phyloP scores from a whole-genome alignment of 768 basidiomycete genomes.

The Kwoniella sp. region DNA sequence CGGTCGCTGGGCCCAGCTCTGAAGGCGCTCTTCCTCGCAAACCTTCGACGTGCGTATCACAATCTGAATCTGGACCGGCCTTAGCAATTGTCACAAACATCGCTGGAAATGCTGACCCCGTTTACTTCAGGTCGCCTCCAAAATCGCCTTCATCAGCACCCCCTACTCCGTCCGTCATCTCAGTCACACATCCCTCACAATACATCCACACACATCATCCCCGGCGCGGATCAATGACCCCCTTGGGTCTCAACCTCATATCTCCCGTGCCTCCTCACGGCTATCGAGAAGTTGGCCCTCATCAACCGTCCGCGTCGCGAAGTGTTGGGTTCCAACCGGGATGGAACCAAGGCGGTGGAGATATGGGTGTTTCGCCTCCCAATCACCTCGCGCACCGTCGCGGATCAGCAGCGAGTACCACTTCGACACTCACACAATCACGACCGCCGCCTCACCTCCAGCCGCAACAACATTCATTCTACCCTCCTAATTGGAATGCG shows the following conservation, averaged over 20 bases:
- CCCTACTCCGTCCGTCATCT: conserved; percentile 39
- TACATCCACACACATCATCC: conserved; percentile 57
- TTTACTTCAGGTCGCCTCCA: conserved; percentile 12
- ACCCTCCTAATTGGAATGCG: conserved; percentile 17
- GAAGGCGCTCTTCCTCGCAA: conserved; percentile 35
- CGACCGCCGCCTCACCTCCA: conserved; percentile 24
- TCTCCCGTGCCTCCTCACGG: conserved; percentile 45
- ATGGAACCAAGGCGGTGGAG: neutral
- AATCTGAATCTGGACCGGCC: neutral
- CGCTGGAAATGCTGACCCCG: neutral
- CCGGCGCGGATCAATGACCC: conserved; percentile 51
- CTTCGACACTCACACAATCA: conserved; percentile 42
- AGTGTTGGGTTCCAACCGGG: conserved; percentile 21
- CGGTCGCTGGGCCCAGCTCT: conserved; percentile 39
- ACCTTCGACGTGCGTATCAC: conserved; percentile 7
- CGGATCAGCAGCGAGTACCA: conserved; percentile 36
- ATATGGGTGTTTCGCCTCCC: neutral
- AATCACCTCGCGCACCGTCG: conserved; percentile 15
- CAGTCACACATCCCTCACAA: conserved; percentile 48
- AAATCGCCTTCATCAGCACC: conserved; percentile 49
- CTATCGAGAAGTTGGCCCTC: conserved; percentile 6
- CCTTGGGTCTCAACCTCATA: conserved; percentile 52
- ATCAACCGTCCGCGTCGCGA: conserved; percentile 2
- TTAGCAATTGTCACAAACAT: neutral
- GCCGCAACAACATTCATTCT: conserved; percentile 12